Evolutionary conservation across 2,329 filamentous ascomycete species (phyloP), one percentile per base, ranked within the genome.

Genomic region (Ascochyta viciae-villosae): DNA sequence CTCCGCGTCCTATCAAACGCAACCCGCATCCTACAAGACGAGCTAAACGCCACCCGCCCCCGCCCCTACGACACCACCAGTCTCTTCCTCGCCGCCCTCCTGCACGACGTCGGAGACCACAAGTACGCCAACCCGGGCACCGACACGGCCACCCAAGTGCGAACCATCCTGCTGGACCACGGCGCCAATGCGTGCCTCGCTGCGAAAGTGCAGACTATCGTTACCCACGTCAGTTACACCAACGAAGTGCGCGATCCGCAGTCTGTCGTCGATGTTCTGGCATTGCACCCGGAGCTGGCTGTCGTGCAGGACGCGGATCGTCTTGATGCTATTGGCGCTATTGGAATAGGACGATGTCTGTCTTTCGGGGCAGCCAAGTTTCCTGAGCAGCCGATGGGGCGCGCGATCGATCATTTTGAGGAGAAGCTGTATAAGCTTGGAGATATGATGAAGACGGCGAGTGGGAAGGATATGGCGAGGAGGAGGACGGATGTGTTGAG

Each of bases 261-360:
- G 6, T 76, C 78, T 12, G 87, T 91, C 8, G 75, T 75, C n/a
- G 75, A 78, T 1, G 80, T 93, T n/a, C 80, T 96, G n/a, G 72
- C 71, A 6, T 70, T 77, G 27, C 80, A 90, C 34, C 91, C 91
- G 1, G 91, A 95, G 74, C 79, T 95, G 31, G 92, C 86, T 0
- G 85, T 96, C 43, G 92, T 97, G 29, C 93, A 97, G 77, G 94
- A 97, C 75, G 93, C 93, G 4, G 94, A 97, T 78, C 83, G 93
- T 6, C 80, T 98, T n/a, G 94, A 98, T 77, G 90, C 92, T 4
- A 87, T 97, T 45, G 94, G 93, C 1, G 91, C 90, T 0, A 85
- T 97, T 27, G 94, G 94, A 0, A 88, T 96, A 53, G 93, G 86
- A 2, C 81, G 94, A 39, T 86, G 85, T 37, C 93, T 95, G 73